phyloP scores from a whole-genome alignment of 2,329 filamentous ascomycete genomes.

The Neofusicoccum ribis region DNA sequence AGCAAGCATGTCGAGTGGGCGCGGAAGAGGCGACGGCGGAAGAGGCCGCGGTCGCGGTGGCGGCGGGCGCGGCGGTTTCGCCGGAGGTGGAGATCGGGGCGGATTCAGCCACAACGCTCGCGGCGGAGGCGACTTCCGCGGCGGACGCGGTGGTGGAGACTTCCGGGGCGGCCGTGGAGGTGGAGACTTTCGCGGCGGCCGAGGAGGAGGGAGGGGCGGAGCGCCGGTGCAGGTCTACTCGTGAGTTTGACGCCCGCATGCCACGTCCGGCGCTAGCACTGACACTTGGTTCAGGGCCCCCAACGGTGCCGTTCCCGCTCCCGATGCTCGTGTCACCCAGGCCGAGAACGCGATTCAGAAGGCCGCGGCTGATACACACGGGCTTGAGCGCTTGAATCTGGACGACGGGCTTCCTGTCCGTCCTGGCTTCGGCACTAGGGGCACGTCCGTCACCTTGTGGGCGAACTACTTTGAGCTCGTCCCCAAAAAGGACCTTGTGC shows the following conservation, averaged over 20 bases:
- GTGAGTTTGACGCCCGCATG: background rate
- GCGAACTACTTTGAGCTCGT: conserved; percentile 41
- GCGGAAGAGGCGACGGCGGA: conserved; percentile 3
- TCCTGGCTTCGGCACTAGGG: conserved; percentile 38
- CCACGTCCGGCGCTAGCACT: background rate
- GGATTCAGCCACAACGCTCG: background rate
- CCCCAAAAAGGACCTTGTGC: conserved; percentile 15
- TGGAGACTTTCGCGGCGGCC: conserved; percentile 21
- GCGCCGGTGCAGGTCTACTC: background rate
- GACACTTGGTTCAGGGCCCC: background rate
- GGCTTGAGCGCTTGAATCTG: conserved; percentile 25
- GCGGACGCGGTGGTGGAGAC: conserved; percentile 21
- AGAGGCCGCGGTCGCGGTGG: background rate
- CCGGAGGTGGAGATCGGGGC: conserved; percentile 12
- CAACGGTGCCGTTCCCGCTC: background rate
- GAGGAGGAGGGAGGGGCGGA: conserved; percentile 13
- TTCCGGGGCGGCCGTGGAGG: conserved; percentile 1
- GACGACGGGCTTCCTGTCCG: conserved; percentile 25
- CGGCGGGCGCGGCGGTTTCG: background rate
- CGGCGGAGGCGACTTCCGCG: conserved; percentile 19
- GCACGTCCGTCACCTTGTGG: conserved; percentile 40
- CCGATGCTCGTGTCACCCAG: conserved; percentile 8
- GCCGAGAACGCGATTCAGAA: conserved; percentile 32
- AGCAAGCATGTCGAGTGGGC: background rate
- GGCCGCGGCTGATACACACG: conserved; percentile 26